phyloP scores from a whole-genome alignment of 2,329 filamentous ascomycete species.

The Ploettnerulaceae sp. region DNA sequence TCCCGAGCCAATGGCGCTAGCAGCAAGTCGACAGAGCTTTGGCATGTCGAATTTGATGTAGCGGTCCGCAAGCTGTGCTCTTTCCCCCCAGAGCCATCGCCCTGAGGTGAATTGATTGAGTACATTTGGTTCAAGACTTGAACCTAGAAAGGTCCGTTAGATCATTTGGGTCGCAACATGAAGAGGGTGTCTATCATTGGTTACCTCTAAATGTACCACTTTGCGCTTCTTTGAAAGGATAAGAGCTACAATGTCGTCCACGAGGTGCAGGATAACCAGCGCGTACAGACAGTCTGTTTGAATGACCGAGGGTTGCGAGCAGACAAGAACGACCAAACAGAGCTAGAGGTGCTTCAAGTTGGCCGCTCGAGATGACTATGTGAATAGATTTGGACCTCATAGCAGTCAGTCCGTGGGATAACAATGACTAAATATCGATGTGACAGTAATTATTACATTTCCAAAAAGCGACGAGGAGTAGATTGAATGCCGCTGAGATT shows the following conservation, averaged over 20 bases:
- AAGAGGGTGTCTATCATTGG: not conserved
- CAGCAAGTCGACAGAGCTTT: constrained; percentile 33
- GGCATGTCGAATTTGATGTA: constrained; percentile 32
- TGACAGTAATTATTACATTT: too few relatives aligned
- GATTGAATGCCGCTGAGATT: too few relatives aligned
- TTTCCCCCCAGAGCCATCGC: not conserved
- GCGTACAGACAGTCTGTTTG: not conserved
- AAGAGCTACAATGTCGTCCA: not conserved
- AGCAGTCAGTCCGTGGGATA: not conserved
- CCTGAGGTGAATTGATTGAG: not conserved
- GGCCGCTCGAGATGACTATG: not conserved
- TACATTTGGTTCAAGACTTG: not conserved
- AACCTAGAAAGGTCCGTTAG: not conserved
- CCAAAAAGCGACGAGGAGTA: too few relatives aligned
- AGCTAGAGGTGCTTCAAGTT: not conserved
- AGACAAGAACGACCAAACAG: not conserved
- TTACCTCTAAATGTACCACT: not conserved
- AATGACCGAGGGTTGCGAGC: not conserved
- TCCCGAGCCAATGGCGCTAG: constrained; percentile 25
- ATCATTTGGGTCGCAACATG: not conserved
- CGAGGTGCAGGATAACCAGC: not conserved
- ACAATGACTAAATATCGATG: too few relatives aligned
- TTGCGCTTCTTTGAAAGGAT: not conserved
- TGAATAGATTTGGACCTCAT: not conserved
- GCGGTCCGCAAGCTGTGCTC: not conserved